Evolutionary conservation across 768 basidiomycete species (phyloP).

Genomic region (Pholiota molesta): DNA sequence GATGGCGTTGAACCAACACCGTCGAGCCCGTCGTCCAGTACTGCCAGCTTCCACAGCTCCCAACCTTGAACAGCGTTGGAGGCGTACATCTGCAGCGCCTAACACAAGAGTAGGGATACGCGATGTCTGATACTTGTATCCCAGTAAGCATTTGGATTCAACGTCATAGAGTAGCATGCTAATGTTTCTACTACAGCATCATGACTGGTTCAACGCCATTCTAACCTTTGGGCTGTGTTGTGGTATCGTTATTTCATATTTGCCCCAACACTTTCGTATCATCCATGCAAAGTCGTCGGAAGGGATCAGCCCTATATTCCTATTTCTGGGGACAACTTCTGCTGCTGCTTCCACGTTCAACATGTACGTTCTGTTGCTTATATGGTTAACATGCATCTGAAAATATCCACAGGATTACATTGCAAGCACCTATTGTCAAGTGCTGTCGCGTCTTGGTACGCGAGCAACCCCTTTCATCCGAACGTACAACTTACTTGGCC

Average conservation of each 20-base stretch:
- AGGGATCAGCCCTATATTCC: slow-evolving; percentile 90
- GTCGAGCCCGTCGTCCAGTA: not conserved
- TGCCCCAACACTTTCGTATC: slow-evolving; percentile 86
- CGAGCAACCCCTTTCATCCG: slow-evolving; percentile 13
- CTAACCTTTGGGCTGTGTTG: slow-evolving; percentile 66
- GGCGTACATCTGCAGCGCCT: too few species aligned
- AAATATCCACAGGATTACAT: slow-evolving; percentile 58
- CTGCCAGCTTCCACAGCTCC: too few species aligned
- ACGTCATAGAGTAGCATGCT: not conserved
- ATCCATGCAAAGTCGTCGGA: slow-evolving; percentile 77
- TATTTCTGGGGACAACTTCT: slow-evolving; percentile 87
- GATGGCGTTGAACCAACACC: not conserved
- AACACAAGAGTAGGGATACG: not conserved
- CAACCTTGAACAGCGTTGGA: too few species aligned
- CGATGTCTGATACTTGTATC: slow-evolving; percentile 18
- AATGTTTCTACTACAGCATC: slow-evolving; percentile 45
- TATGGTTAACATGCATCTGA: not conserved
- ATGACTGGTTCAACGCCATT: slow-evolving; percentile 71
- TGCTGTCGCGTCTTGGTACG: slow-evolving; percentile 83
- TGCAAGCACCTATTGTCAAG: slow-evolving; percentile 81
- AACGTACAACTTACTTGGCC: not conserved
- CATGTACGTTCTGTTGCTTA: slow-evolving; percentile 49
- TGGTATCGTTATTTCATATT: slow-evolving; percentile 82
- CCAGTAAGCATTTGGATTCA: slow-evolving; percentile 14
- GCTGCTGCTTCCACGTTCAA: slow-evolving; percentile 85